Conservation (phyloP, 768 basidiomycete genomes). For the Lactifluus pinguis region DNA sequence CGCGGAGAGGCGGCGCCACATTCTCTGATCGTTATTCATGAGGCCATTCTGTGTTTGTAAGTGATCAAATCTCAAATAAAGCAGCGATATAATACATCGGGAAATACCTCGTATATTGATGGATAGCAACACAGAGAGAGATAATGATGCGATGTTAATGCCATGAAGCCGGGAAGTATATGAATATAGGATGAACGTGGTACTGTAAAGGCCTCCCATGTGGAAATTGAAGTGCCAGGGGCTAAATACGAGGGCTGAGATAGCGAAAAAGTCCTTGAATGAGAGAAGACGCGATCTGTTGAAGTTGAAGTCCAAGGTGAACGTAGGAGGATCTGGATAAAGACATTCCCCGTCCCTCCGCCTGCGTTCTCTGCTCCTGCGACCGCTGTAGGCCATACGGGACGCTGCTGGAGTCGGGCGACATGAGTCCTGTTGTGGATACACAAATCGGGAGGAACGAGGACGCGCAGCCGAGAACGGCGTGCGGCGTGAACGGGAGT, state of each 20-base stretch:
- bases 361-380: no score
- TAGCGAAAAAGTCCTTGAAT: background rate
- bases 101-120: background rate
- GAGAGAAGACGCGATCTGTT: conserved; percentile 23
- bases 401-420: no score
- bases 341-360: no score
- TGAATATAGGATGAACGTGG: background rate
- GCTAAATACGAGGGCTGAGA: background rate
- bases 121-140: background rate
- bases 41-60: background rate
- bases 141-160: conserved; percentile 4
- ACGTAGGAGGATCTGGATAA: conserved; percentile 32
- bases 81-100: conserved; percentile 8
- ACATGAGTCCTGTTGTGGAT: no score
- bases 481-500: no score
- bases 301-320: conserved; percentile 54
- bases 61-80: conserved; percentile 12
- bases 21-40: no score
- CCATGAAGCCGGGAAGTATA: background rate
- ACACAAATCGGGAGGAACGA: no score
- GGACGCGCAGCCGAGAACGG: no score
- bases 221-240: background rate
- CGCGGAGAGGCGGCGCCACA: no score
- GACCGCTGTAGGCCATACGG: no score
- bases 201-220: background rate